Percentiles rank a stretch among this genome's conserved stretches.
Conservation (phyloP, 2,329 filamentous ascomycete genomes). For the Neofusicoccum cordaticola region DNA sequence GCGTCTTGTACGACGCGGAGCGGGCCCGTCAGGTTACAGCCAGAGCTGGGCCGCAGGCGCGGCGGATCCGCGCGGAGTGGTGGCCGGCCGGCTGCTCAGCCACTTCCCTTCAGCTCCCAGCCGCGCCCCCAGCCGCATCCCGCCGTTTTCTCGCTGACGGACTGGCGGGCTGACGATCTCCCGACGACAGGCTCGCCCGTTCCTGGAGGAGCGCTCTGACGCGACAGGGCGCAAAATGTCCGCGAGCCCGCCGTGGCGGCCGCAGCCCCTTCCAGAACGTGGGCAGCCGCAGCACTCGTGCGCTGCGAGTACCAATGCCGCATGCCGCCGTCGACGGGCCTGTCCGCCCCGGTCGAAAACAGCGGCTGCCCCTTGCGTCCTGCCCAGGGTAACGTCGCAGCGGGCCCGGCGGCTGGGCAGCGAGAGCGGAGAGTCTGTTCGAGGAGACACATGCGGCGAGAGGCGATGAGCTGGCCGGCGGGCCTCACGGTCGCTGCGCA, state of each 20-base stretch:
- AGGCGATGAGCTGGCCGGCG: not conserved
- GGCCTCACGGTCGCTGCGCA: too few relatives aligned
- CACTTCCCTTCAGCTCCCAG: not conserved
- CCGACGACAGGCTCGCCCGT: not conserved
- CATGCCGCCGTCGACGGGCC: not conserved
- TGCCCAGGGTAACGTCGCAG: constrained; percentile 1
- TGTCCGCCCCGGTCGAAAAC: not conserved
- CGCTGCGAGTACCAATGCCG: not conserved
- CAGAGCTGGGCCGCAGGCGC: not conserved
- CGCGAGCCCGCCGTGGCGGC: too few relatives aligned
- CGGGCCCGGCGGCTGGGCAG: not conserved
- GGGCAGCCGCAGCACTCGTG: not conserved
- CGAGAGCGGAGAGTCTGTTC: not conserved
- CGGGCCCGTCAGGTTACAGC: not conserved
- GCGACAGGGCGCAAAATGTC: not conserved
- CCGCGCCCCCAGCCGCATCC: not conserved
- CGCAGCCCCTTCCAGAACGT: constrained; percentile 7
- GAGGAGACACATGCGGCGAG: not conserved
- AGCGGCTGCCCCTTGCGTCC: not conserved
- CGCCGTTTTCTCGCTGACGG: not conserved
- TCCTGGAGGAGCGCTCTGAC: not conserved
- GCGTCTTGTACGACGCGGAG: not conserved
- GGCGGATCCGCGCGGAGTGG: not conserved
- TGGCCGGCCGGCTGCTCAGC: not conserved
- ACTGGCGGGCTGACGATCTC: not conserved